Conservation (phyloP, 108 stramenopile species). For the Stephanodiscus minutulus region DNA sequence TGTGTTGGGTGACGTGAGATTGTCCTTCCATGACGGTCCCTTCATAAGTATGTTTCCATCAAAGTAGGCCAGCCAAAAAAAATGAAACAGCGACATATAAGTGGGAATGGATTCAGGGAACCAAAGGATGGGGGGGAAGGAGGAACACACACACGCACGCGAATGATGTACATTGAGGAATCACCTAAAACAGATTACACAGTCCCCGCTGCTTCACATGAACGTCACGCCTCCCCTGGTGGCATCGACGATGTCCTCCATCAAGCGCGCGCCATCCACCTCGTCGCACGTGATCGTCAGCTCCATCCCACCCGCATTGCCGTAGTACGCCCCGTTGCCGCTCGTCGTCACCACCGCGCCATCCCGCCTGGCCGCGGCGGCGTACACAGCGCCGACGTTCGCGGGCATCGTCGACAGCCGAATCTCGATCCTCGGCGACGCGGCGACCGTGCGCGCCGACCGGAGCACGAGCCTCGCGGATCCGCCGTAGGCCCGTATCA, state of each 20-base stretch:
- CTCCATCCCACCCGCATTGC: conserved; percentile 50
- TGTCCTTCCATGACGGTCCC: too few relatives aligned
- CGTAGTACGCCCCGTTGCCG: conserved; percentile 55
- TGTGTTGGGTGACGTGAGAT: too few relatives aligned
- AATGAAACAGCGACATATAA: too few relatives aligned
- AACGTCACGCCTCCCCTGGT: conserved; percentile 65
- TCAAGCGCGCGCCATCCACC: conserved; percentile 37
- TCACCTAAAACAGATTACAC: too few relatives aligned
- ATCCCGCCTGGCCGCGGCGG: conserved; percentile 45
- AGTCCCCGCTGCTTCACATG: too few relatives aligned
- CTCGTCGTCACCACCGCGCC: conserved; percentile 36
- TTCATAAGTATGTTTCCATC: too few relatives aligned
- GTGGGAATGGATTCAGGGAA: too few relatives aligned
- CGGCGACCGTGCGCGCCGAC: conserved; percentile 48
- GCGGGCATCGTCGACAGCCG: conserved; percentile 28
- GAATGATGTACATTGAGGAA: too few relatives aligned
- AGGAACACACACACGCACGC: too few relatives aligned
- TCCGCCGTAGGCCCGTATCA: conserved; percentile 87
- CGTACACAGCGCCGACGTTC: conserved; percentile 54
- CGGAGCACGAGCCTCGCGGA: conserved; percentile 68
- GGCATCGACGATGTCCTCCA: conserved; percentile 58
- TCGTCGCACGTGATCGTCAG: conserved; percentile 63
- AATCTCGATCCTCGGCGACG: conserved; percentile 56
- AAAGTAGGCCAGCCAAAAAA: too few relatives aligned
- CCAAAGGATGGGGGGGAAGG: too few relatives aligned